Evolutionary conservation across 2,329 filamentous ascomycete genomes (phyloP).

Genomic region (Fusarium ambrosium): DNA sequence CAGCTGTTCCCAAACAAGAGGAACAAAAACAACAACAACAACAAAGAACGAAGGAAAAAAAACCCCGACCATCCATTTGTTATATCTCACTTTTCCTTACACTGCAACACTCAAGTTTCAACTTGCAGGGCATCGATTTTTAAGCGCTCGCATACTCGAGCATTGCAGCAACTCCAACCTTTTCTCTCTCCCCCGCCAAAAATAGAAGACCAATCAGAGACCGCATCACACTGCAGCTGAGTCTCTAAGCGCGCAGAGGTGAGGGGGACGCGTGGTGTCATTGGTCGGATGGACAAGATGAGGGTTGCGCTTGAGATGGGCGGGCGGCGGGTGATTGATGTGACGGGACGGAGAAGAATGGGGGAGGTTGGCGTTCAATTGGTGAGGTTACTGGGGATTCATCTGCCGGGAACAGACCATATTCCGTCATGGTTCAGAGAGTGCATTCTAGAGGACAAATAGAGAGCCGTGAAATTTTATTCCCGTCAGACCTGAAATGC

Average conservation of each 20-base stretch:
- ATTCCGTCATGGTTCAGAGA: conserved; percentile 2
- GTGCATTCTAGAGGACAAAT: background rate
- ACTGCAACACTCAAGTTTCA: background rate
- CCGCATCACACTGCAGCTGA: conserved; percentile 50
- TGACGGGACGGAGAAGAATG: background rate
- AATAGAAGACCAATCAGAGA: conserved; percentile 49
- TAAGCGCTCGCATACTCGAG: conserved; percentile 38
- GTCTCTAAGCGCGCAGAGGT: conserved; percentile 32
- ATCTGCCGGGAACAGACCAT: conserved; percentile 7
- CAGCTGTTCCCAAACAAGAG: conserved; percentile 7
- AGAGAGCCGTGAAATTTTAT: background rate
- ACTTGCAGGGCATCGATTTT: background rate
- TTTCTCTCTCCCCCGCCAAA: conserved; percentile 13
- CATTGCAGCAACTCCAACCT: background rate
- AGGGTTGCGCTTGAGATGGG: conserved; percentile 11
- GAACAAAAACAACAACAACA: background rate
- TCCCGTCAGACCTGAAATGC: background rate
- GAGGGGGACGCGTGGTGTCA: conserved; percentile 23
- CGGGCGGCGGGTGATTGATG: background rate
- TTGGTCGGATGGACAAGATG: conserved; percentile 25
- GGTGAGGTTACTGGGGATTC: background rate
- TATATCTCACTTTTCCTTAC: conserved; percentile 19
- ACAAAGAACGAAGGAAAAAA: background rate
- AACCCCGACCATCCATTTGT: conserved; percentile 18
- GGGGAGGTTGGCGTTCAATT: background rate